Evolutionary conservation across 176 grass and related monocot genomes (phyloP), one percentile per base, ranked within the genome.

Genomic region (Pontederia paniculata): DNA sequence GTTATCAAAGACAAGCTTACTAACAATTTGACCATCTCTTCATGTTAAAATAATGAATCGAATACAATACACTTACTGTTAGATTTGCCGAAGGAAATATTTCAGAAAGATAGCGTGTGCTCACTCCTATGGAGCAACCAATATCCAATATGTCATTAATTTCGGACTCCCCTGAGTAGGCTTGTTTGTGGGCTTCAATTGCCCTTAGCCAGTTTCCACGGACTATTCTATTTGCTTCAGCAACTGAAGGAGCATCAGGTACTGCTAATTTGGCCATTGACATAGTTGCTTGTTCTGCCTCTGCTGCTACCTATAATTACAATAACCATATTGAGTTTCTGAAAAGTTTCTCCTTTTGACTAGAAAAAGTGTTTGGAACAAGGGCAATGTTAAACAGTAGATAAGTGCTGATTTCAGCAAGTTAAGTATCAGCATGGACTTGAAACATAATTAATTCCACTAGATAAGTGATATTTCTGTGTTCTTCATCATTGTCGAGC

Each of bases 111-210:
- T 67, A 83, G 60, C 84, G 70, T 21, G 81, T 79, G 89, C 89
- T 88, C 21, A 88, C 78, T 73, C 89, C 89, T 42, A 95, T 71
- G 25, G 89, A 95, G 79, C 89, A 95, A 20, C 89, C 89, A 57
- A 88, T 66, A 56, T 95, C 89, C 62, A 94, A 59, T 65, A 95
- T 77, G 45, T 79, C 77, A 53, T 70, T 88, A 22, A 93, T 80
- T 52, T 65, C 56, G 47, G 49, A 53, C n/a, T 80, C 65, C 15
- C 17, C 62, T 2, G 83, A 83, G 62, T 86, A 78, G 56, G 80
- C 63, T 50, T 74, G 62, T 55, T 71, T 65, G 55, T 86, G 83
- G 58, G 86, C 57, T 61, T 94, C 76, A 48, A 94, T 80, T 19
- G 62, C 78, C 53, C 69, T 77, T 65, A 95, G 55, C 89, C 89